Evolutionary conservation across 805 yeast genomes (phyloP).

Genomic region (Cyberlindnera mrakii): DNA sequence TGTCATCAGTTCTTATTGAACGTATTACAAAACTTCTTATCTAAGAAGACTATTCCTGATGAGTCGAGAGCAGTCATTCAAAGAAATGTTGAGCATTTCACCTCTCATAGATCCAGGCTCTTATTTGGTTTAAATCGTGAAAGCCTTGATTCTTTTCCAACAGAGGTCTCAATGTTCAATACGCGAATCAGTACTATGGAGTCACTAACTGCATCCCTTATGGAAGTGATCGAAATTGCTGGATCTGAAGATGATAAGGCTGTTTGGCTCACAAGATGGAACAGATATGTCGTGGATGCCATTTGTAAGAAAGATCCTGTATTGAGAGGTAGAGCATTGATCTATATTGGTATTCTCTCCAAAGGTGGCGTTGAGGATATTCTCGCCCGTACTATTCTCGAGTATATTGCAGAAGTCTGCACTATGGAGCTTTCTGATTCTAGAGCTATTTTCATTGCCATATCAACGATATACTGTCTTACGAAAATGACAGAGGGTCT

Average conservation of each 20-base stretch:
- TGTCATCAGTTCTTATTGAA: constrained; percentile 60
- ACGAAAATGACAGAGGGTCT: constrained; percentile 35
- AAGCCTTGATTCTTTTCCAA: constrained; percentile 30
- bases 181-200: constrained; percentile 43
- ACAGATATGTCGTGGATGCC: constrained; percentile 54
- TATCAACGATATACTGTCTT: constrained; percentile 34
- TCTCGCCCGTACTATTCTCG: constrained; percentile 34
- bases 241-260: constrained; percentile 42
- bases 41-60: constrained; percentile 45
- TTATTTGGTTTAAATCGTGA: constrained; percentile 65
- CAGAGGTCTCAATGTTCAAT: constrained; percentile 32
- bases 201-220: constrained; percentile 48
- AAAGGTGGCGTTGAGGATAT: constrained; percentile 57
- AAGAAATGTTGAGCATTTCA: constrained; percentile 33
- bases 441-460: constrained; percentile 17
- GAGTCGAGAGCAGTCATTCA: constrained; percentile 36
- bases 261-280: constrained; percentile 62
- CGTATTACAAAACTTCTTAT: constrained; percentile 61
- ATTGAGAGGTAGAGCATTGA: constrained; percentile 60
- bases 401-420: constrained; percentile 26
- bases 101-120: constrained; percentile 61
- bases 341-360: constrained; percentile 65
- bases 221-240: constrained; percentile 44
- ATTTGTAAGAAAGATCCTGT: constrained; percentile 51
- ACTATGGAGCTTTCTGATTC: constrained; percentile 25